These are phyloP conservation scores for Populus davidiana DNA, from an alignment of 345 rosid species.

Conservation along the genomic window DNA sequence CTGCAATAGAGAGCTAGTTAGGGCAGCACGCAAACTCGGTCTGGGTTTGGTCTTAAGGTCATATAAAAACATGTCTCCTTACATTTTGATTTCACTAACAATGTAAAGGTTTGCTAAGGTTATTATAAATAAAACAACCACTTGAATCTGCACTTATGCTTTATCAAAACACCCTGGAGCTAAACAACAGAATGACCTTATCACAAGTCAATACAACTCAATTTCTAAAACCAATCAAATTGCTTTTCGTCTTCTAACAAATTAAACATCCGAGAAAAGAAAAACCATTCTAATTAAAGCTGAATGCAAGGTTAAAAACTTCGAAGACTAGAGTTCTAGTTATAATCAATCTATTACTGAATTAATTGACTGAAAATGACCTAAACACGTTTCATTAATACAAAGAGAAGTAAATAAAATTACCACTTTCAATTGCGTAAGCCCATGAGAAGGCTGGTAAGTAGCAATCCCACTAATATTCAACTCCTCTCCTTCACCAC, in stretches of 20 bases:
- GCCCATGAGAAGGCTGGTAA: constrained; percentile 70
- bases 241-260: neutral
- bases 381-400: neutral
- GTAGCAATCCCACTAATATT: constrained; percentile 57
- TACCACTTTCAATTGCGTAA: constrained; percentile 78
- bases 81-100: no score
- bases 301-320: no score
- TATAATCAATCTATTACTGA: neutral
- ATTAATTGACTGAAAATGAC: neutral
- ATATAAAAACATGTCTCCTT: no score
- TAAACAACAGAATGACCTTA: neutral
- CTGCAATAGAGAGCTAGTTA: no score
- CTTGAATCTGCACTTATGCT: neutral
- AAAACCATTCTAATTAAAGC: neutral
- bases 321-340: neutral
- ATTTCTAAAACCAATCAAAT: neutral
- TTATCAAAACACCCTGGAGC: neutral
- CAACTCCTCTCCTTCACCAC: constrained; percentile 27
- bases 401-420: constrained; percentile 1
- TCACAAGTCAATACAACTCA: neutral
- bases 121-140: neutral
- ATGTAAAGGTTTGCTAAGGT: no score
- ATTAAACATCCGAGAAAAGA: neutral
- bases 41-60: no score
- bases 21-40: no score